These are phyloP conservation scores for Pilasporangium apinafurcum DNA, from an alignment of 352 stramenopile species.

Conservation along the genomic window DNA sequence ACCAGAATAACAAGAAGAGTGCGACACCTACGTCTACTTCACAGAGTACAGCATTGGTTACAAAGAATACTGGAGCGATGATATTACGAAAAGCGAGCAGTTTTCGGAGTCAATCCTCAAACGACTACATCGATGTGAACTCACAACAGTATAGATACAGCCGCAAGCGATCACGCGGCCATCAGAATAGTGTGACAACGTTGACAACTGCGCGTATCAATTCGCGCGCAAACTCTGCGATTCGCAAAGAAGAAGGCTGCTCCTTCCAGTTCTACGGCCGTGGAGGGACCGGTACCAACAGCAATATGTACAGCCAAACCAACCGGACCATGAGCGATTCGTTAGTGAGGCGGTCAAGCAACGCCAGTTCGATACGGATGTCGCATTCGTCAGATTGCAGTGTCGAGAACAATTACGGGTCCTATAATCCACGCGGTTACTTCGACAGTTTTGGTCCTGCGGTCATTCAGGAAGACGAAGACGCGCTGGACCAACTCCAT, in stretches of 20 bases:
- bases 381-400: constrained; percentile 57
- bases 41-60: constrained; percentile 33
- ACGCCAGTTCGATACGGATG: constrained; percentile 30
- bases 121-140: too few species aligned
- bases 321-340: constrained; percentile 29
- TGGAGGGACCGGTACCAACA: constrained; percentile 21
- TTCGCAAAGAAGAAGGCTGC: constrained; percentile 21
- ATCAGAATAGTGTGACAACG: constrained; percentile 1
- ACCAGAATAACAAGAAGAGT: constrained; percentile 4
- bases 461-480: constrained; percentile 43
- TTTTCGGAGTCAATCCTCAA: constrained; percentile 9
- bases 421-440: constrained; percentile 41
- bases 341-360: constrained; percentile 37
- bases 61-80: constrained; percentile 49
- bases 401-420: constrained; percentile 70
- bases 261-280: constrained; percentile 69
- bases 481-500: constrained; percentile 44
- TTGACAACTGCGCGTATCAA: constrained; percentile 3
- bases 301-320: constrained; percentile 22
- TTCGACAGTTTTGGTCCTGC: constrained; percentile 42
- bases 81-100: constrained; percentile 9
- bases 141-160: too few species aligned
- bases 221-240: background rate
- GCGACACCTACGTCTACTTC: background rate
- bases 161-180: constrained; percentile 8